phyloP scores from a whole-genome alignment of 1,284 basidiomycete species.

The Sanghuangporus weigelae region DNA sequence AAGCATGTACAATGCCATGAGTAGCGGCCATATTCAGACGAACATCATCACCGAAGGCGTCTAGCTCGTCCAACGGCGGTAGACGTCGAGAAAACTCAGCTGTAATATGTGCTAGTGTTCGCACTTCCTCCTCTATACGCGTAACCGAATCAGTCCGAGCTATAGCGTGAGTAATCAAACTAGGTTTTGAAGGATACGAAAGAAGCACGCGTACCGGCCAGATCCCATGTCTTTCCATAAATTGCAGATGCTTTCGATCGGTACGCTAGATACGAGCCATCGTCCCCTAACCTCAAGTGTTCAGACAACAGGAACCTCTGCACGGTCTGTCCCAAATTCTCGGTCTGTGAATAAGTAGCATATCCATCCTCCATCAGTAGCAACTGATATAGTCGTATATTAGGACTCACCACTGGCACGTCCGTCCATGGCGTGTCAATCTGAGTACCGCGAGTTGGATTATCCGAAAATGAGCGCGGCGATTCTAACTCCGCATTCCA shows the following conservation, averaged over 20 bases:
- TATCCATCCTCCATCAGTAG: background rate
- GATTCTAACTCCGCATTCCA: slow-evolving; percentile 60
- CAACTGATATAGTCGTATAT: background rate
- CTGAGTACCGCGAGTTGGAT: slow-evolving; percentile 29
- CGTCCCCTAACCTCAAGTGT: background rate
- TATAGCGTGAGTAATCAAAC: background rate
- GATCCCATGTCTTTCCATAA: slow-evolving; percentile 8
- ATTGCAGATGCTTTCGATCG: slow-evolving; percentile 15
- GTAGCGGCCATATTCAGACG: slow-evolving; percentile 23
- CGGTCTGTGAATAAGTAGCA: background rate
- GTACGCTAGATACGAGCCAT: background rate
- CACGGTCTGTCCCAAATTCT: background rate
- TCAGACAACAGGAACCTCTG: slow-evolving; percentile 1
- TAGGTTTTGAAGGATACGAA: background rate
- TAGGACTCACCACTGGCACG: slow-evolving; percentile 39
- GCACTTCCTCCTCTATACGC: background rate
- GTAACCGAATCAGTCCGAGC: background rate
- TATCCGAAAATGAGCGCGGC: slow-evolving; percentile 39
- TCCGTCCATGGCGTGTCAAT: slow-evolving; percentile 65
- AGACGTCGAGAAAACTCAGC: slow-evolving; percentile 25
- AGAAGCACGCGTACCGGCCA: background rate
- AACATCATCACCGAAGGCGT: slow-evolving; percentile 16
- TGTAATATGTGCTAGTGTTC: background rate
- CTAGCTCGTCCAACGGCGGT: slow-evolving; percentile 19
- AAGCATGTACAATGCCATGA: slow-evolving; percentile 29